These are phyloP conservation scores for Podila clonocystis DNA, from an alignment of 192 early-diverging fungal genomes.

Conservation along the genomic window DNA sequence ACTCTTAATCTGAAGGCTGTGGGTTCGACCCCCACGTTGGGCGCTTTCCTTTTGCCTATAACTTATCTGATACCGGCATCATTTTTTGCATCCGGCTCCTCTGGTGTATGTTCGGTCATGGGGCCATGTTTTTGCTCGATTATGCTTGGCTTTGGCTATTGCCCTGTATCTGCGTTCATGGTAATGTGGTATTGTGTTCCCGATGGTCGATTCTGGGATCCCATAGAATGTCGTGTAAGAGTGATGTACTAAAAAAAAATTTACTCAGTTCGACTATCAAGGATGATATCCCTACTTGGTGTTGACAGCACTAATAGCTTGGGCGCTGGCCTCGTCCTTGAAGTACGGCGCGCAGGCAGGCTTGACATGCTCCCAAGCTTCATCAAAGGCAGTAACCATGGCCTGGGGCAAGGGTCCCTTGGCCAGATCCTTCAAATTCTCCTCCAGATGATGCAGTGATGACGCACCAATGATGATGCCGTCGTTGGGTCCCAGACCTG, in stretches of 20 bases:
- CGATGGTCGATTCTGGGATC: too few species aligned
- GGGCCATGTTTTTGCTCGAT: constrained; percentile 4
- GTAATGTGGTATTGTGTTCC: too few species aligned
- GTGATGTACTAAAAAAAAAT: too few species aligned
- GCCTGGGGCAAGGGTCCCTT: constrained; percentile 61
- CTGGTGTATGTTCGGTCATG: too few species aligned
- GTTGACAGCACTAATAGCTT: not conserved
- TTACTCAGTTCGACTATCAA: too few species aligned
- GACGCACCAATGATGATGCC: constrained; percentile 54
- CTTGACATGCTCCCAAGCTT: constrained; percentile 63
- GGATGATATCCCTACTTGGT: too few species aligned
- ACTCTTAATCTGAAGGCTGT: constrained; percentile 92
- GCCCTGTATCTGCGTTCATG: too few species aligned
- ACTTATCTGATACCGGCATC: too few species aligned
- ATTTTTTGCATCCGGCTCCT: too few species aligned
- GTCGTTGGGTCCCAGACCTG: constrained; percentile 30
- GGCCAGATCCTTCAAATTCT: constrained; percentile 62
- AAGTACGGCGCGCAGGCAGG: constrained; percentile 43
- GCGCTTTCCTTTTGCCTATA: constrained; percentile 39
- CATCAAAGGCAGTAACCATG: constrained; percentile 65
- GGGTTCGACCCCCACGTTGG: constrained; percentile 87
- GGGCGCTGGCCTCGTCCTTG: constrained; percentile 9
- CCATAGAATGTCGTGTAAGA: too few species aligned
- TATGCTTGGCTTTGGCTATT: too few species aligned
- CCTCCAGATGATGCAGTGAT: constrained; percentile 46